Conservation (phyloP, 78 protist genomes). For the Capsaspora owczarzaki region DNA sequence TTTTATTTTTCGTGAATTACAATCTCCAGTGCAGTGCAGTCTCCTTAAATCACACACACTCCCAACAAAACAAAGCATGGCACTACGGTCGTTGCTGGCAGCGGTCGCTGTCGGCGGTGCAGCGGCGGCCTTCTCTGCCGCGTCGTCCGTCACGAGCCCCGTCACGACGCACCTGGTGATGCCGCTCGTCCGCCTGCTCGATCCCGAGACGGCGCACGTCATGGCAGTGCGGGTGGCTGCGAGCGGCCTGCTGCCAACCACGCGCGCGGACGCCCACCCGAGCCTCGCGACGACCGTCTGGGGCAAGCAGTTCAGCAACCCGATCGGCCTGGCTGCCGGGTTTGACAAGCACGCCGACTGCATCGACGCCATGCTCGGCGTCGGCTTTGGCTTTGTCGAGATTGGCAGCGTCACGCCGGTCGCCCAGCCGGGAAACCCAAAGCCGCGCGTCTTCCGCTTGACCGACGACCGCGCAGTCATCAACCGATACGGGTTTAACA, state of each 20-base stretch:
- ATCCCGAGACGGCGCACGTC: not conserved
- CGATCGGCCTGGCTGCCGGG: constrained; percentile 78
- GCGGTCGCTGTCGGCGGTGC: no score
- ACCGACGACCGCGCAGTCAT: constrained; percentile 57
- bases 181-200: not conserved
- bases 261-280: not conserved
- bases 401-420: constrained; percentile 70
- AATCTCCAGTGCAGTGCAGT: no score
- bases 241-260: not conserved
- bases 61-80: no score
- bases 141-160: no score
- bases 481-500: constrained; percentile 80
- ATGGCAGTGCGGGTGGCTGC: not conserved
- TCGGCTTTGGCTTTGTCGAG: constrained; percentile 75
- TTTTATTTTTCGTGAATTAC: no score
- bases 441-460: constrained; percentile 73
- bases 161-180: not conserved
- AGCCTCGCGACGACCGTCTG: not conserved
- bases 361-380: constrained; percentile 16
- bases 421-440: constrained; percentile 68
- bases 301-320: constrained; percentile 6
- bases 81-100: no score
- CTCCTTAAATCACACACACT: no score
- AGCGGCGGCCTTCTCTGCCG: no score
- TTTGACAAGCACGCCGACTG: constrained; percentile 54